These are phyloP conservation scores for Chimonanthus praecox DNA, from an alignment of 164 flowering plant genomes.

Conservation along the genomic window DNA sequence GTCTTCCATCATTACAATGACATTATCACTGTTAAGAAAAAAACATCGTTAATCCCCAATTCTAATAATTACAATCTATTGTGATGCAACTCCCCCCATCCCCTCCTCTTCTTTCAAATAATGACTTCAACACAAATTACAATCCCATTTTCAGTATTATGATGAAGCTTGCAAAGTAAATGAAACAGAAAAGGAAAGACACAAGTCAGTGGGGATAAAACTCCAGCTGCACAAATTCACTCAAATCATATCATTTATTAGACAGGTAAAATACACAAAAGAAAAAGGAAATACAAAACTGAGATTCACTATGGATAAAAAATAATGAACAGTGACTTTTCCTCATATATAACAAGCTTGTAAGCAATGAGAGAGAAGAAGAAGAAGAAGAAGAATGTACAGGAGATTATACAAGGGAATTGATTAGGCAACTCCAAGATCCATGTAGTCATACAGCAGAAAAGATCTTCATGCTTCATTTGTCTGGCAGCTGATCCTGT, in stretches of 20 bases:
- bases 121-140: too few relatives aligned
- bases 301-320: conserved; percentile 1
- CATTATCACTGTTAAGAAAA: too few relatives aligned
- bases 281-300: not conserved
- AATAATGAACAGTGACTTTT: not conserved
- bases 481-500: conserved; percentile 24
- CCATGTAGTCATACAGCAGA: not conserved
- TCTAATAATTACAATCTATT: too few relatives aligned
- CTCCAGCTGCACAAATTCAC: not conserved
- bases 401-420: conserved; percentile 24
- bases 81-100: too few relatives aligned
- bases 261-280: not conserved
- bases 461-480: not conserved
- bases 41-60: too few relatives aligned
- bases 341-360: not conserved
- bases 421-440: not conserved
- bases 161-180: too few relatives aligned
- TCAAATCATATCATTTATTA: not conserved
- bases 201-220: not conserved
- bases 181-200: too few relatives aligned
- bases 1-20: too few relatives aligned
- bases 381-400: conserved; percentile 26
- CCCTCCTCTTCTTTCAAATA: too few relatives aligned
- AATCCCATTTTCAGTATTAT: too few relatives aligned
- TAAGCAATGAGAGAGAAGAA: not conserved